Conservation (phyloP, 352 stramenopile genomes). For the Pythium volutum region DNA sequence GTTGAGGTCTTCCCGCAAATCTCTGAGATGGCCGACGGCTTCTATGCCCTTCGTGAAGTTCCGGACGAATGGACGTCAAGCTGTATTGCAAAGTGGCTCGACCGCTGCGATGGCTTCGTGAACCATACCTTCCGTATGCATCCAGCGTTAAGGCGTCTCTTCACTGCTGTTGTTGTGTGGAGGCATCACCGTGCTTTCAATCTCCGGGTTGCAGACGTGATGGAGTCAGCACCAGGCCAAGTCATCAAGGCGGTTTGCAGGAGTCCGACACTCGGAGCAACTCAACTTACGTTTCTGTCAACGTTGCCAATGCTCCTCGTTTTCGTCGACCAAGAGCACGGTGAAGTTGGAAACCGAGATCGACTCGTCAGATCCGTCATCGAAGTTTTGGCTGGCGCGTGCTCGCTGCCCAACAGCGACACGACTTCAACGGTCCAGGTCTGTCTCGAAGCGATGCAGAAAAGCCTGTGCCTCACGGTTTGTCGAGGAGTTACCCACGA, state of each 20-base stretch:
- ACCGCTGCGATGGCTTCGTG: slow-evolving; percentile 7
- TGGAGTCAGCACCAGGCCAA: slow-evolving; percentile 11
- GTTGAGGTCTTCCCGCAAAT: neutral
- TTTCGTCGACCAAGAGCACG: slow-evolving; percentile 16
- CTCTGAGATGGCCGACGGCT: slow-evolving; percentile 10
- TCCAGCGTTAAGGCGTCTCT: neutral
- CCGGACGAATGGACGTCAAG: neutral
- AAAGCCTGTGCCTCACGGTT: neutral
- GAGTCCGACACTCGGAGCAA: neutral
- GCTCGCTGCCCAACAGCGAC: neutral
- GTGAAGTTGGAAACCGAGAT: slow-evolving; percentile 4
- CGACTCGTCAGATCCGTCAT: slow-evolving; percentile 6
- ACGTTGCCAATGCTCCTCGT: slow-evolving; percentile 13
- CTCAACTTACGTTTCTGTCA: neutral
- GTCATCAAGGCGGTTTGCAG: slow-evolving; percentile 4
- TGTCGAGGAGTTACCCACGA: neutral
- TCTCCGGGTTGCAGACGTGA: slow-evolving; percentile 4
- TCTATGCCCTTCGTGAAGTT: slow-evolving; percentile 4
- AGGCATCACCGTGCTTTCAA: slow-evolving; percentile 17
- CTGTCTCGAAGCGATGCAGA: slow-evolving; percentile 10
- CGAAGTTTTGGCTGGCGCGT: slow-evolving; percentile 1
- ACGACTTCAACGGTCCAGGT: neutral
- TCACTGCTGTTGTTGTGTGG: slow-evolving; percentile 14
- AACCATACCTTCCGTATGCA: slow-evolving; percentile 6
- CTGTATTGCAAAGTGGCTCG: slow-evolving; percentile 2